phyloP scores from a whole-genome alignment of 1,284 basidiomycete species.

The Ganoderma sp. region DNA sequence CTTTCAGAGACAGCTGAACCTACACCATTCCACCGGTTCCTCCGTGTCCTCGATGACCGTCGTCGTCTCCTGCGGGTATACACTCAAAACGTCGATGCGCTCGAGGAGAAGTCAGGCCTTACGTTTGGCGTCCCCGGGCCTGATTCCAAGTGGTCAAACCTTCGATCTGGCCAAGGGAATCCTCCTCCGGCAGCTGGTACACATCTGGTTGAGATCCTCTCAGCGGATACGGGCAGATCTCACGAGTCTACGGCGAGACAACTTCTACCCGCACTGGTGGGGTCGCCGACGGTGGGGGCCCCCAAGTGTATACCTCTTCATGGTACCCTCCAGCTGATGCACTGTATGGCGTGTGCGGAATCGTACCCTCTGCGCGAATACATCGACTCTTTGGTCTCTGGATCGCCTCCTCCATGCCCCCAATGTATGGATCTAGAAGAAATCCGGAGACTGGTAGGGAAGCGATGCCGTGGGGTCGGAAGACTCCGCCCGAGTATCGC shows the following conservation, averaged over 20 bases:
- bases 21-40: constrained; percentile 46
- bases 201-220: not conserved
- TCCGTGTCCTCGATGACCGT: constrained; percentile 78
- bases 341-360: constrained; percentile 83
- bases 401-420: constrained; percentile 81
- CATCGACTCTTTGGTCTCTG: constrained; percentile 59
- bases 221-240: not conserved
- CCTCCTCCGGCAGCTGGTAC: constrained; percentile 8
- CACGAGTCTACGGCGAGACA: constrained; percentile 35
- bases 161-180: constrained; percentile 44
- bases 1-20: constrained; percentile 78
- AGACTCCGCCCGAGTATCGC: constrained; percentile 87
- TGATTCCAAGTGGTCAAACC: constrained; percentile 56
- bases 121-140: constrained; percentile 76
- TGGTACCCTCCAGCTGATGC: constrained; percentile 62
- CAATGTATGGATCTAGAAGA: constrained; percentile 75
- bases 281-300: constrained; percentile 50
- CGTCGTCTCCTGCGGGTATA: constrained; percentile 87
- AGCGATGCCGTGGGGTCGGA: constrained; percentile 85
- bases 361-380: constrained; percentile 69
- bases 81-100: constrained; percentile 94
- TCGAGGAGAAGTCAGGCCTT: constrained; percentile 53
- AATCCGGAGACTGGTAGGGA: constrained; percentile 75
- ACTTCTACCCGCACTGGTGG: constrained; percentile 37
- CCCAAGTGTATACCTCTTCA: constrained; percentile 69